phyloP scores from a whole-genome alignment of 2,329 filamentous ascomycete genomes.

The Phyllosticta citrichinensis region DNA sequence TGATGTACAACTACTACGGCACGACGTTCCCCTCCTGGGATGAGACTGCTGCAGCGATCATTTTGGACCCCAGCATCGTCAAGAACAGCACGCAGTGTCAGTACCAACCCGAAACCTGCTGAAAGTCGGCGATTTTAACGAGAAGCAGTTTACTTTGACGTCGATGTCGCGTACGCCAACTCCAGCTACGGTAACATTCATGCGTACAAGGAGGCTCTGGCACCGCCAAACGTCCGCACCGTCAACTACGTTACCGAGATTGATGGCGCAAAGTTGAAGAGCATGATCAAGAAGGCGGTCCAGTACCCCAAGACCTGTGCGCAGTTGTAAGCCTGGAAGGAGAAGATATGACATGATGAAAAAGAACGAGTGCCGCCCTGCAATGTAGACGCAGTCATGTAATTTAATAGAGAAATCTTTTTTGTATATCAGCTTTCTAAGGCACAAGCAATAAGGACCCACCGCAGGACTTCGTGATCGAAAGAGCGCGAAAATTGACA shows the following conservation, averaged over 20 bases:
- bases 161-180: conserved; percentile 32
- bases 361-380: background rate
- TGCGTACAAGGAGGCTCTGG: conserved; percentile 32
- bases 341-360: background rate
- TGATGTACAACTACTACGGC: conserved; percentile 31
- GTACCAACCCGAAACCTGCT: background rate
- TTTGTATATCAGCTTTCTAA: no score
- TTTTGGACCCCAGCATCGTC: conserved; percentile 30
- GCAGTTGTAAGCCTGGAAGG: background rate
- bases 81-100: conserved; percentile 28
- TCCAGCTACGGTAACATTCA: conserved; percentile 36
- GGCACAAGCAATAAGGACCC: no score
- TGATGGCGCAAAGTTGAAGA: conserved; percentile 26
- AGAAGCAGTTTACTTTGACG: conserved; percentile 30
- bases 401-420: no score
- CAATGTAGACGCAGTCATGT: background rate
- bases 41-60: conserved; percentile 35
- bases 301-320: conserved; percentile 17
- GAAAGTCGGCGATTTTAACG: background rate
- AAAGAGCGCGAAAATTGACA: no score
- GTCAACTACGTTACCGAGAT: conserved; percentile 34
- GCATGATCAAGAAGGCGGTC: conserved; percentile 29
- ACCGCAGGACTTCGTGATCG: no score
- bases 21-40: conserved; percentile 37
- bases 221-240: conserved; percentile 26